A percentile compares a stretch with the other conserved stretches of the same genome.
phyloP scores from a whole-genome alignment of 441 rosid genomes.

The Adansonia rubrostipa region DNA sequence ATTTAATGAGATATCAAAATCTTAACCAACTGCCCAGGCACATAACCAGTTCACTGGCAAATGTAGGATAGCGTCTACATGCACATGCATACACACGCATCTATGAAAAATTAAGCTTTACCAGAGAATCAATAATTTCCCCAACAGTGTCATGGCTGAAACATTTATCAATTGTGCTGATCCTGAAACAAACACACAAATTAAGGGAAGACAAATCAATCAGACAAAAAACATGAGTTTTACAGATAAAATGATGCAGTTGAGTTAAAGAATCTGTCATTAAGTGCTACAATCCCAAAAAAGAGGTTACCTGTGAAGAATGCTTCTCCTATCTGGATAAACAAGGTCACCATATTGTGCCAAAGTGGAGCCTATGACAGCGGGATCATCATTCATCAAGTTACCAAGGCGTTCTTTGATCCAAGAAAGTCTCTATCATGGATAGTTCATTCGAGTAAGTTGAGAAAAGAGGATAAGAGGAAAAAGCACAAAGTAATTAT shows the following conservation, averaged over 20 bases:
- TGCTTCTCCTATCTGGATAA: constrained; percentile 66
- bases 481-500: constrained; percentile 21
- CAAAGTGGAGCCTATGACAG: constrained; percentile 72
- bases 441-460: constrained; percentile 22
- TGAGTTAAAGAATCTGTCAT: not conserved
- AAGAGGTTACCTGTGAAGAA: constrained; percentile 58
- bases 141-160: constrained; percentile 83
- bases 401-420: constrained; percentile 82
- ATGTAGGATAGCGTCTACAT: not conserved
- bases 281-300: constrained; percentile 7
- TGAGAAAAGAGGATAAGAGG: constrained; percentile 23
- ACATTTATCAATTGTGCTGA: constrained; percentile 75
- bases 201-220: not conserved
- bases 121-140: constrained; percentile 78
- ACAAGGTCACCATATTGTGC: constrained; percentile 89
- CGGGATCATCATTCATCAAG: constrained; percentile 78
- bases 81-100: not conserved
- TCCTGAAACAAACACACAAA: constrained; percentile 48
- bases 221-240: constrained; percentile 18
- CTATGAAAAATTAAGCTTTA: constrained; percentile 40
- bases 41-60: not conserved
- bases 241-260: not conserved
- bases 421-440: constrained; percentile 67
- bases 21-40: not conserved
- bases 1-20: not conserved